Base-by-base conservation (phyloP, 2,329 filamentous ascomycete genomes). In the Hansfordia pulvinata region DNA sequence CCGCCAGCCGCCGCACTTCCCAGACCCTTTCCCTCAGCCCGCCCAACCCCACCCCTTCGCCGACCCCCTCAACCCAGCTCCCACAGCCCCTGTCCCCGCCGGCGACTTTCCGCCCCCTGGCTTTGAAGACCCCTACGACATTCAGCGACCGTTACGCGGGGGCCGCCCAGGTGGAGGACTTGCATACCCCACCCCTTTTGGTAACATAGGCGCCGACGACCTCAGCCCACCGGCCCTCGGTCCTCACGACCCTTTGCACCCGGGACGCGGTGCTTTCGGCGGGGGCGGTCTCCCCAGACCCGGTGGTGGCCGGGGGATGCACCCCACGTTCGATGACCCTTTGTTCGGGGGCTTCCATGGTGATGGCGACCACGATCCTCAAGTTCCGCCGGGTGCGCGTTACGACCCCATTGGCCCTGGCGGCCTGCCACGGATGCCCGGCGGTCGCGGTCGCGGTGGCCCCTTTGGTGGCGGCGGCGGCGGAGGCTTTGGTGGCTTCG, bases 311-410 rank as follows among this genome's bases (percentile, higher is more conserved):
- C 74, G 78, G 9, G 90, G 90, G 1, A 98, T 98, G 90, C 82
- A 94, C 52, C 90, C 90, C 1, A 93, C 86, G 0, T 90, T 93
- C 47, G 84, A 93, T 41, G 86, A 96, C 45, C 84, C 83, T 6
- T 53, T 94, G 25, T 93, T 93, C 46, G 66, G 65, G 5, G 77
- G 76, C 0, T 52, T 50, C 8, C 58, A 58, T 6, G 63, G 60
- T 2, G 52, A 58, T 8, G 51, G 52, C 2, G 52, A 54, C 0
- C 77, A 68, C 42, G 69, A 86, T 44, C 74, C 78, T 2, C 77
- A 76, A 46, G 76, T 72, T 16, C 90, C 90, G 4, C 85, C 84
- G 2, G 90, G 90, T 2, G 78, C 85, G n/a, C 64, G 90, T 36
- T 96, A 84, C 57, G 90, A 96, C 58, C 88, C 88, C 3, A 54